Conservation (phyloP, 352 stramenopile genomes). For the Stephanocyclus meneghinianus region DNA sequence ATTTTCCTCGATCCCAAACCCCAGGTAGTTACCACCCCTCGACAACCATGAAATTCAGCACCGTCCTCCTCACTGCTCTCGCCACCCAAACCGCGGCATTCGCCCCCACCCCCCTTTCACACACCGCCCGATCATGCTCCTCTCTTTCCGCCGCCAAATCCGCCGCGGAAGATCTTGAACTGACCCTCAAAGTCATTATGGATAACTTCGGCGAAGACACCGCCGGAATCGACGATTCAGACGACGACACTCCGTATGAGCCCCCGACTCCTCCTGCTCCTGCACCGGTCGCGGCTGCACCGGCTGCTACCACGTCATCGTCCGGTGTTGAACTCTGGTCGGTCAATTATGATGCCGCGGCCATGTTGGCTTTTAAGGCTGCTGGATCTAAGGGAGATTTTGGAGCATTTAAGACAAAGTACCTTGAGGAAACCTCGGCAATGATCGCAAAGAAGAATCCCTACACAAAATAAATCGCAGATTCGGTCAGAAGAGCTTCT, state of each 20-base stretch:
- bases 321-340: slow-evolving; percentile 46
- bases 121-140: slow-evolving; percentile 7
- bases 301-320: slow-evolving; percentile 19
- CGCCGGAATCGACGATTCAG: slow-evolving; percentile 43
- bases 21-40: background rate
- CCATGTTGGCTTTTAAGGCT: slow-evolving; percentile 52
- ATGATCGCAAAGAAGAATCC: slow-evolving; percentile 39
- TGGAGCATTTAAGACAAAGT: slow-evolving; percentile 43
- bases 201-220: slow-evolving; percentile 26
- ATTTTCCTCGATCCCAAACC: background rate
- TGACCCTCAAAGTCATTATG: slow-evolving; percentile 54
- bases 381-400: slow-evolving; percentile 52
- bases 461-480: slow-evolving; percentile 15
- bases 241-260: slow-evolving; percentile 24
- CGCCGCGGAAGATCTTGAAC: slow-evolving; percentile 46
- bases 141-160: slow-evolving; percentile 37
- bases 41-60: slow-evolving; percentile 39
- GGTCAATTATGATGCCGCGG: slow-evolving; percentile 53
- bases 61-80: slow-evolving; percentile 35
- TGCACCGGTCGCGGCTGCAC: slow-evolving; percentile 10
- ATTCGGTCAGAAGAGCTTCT: background rate
- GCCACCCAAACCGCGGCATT: slow-evolving; percentile 38
- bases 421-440: slow-evolving; percentile 51
- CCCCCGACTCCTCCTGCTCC: slow-evolving; percentile 10
- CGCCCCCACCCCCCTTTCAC: slow-evolving; percentile 15